Base-by-base conservation (phyloP, 192 early-diverging fungal genomes). In the Geosiphon pyriformis region DNA sequence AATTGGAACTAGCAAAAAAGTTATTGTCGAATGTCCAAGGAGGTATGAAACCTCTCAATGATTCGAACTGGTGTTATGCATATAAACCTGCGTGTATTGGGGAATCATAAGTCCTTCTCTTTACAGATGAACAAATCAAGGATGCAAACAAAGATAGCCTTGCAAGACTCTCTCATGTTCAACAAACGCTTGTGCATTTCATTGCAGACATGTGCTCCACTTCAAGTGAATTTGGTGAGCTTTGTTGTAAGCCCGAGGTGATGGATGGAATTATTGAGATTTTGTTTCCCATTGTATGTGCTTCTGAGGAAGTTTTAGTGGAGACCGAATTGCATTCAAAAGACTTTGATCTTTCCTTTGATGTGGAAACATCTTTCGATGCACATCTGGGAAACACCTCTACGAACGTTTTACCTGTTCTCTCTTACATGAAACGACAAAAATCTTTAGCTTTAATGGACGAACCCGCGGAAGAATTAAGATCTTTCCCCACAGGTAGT, bases 231-330 rank as follows among this genome's bases (percentile, higher is more conserved):
- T 80, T 87, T 48, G 80, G 74, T 57, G 85, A 86, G 17, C 67
- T 70, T 23, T 79, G 82, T 50, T 57, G 57, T 3, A 78, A 72
- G 6, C 70, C 69, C 7, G 86, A 88, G 29, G 70, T 76, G 22
- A 62, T 85, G 51, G 84, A 84, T 59, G 71, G 65, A 15, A 60
- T 88, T 15, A 70, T 86, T 22, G 67, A 72, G 20, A 78, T 82
- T 25, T 23, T 87, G 3, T 88, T 87, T 61, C 75, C 72, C 20
- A 69, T 86, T 22, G 76, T 85, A 10, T 83, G 78, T 49, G 63
- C 68, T 27, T 67, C 72, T 17, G 76, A 77, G 58, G 67, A 61
- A 3, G 61, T 81, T 50, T 69, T 72, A 1, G 68, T 73, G 1
- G 81, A 82, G 31, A 59, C 59, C 4, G 84, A 84, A 49, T 59